Conservation (phyloP, 208 protist genomes). For the Plasmodiophora brassicae region DNA sequence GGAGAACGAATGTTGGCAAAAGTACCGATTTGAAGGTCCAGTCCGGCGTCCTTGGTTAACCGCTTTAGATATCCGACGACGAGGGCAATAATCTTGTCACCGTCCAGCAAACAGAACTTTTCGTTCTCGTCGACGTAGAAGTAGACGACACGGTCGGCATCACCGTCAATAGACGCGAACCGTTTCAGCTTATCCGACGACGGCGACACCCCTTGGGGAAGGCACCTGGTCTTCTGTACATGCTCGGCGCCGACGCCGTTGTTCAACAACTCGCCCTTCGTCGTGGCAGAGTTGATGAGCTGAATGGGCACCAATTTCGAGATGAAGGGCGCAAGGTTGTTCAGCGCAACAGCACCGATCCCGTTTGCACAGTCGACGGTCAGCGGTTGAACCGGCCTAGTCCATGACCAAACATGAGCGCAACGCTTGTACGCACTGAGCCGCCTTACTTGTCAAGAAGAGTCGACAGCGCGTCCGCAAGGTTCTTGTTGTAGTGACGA, state of each 20-base stretch:
- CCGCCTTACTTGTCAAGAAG: not conserved
- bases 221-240: conserved; percentile 61
- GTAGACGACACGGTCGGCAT: conserved; percentile 82
- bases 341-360: conserved; percentile 61
- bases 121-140: conserved; percentile 49
- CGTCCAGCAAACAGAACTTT: conserved; percentile 57
- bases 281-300: conserved; percentile 62
- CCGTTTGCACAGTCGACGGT: conserved; percentile 77
- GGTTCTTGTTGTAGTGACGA: not conserved
- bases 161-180: conserved; percentile 82
- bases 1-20: not conserved
- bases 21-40: not conserved
- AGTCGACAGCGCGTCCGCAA: not conserved
- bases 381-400: not conserved
- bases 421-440: not conserved
- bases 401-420: not conserved
- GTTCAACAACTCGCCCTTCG: conserved; percentile 61
- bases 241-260: conserved; percentile 79
- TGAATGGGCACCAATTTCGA: conserved; percentile 52
- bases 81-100: conserved; percentile 59
- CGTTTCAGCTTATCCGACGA: not conserved
- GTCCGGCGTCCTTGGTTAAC: conserved; percentile 35
- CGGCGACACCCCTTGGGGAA: not conserved
- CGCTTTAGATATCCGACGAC: conserved; percentile 36
- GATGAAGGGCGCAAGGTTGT: conserved; percentile 42